phyloP scores from a whole-genome alignment of 2,329 filamentous ascomycete genomes.

The Myrmaecium sp. region DNA sequence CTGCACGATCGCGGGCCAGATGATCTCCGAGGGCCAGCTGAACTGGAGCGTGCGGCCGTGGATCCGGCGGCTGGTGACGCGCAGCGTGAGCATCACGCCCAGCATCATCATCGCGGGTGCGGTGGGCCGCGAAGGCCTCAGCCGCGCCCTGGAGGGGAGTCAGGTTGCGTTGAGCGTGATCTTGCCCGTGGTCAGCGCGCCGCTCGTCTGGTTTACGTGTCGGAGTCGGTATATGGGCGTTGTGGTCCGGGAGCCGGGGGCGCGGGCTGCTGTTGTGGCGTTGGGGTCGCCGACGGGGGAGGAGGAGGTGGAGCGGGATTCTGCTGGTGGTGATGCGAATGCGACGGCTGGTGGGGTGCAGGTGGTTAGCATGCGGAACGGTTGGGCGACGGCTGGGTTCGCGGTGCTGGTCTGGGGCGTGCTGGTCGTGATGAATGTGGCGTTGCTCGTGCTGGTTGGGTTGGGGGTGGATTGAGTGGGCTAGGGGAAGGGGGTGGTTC shows the following conservation, averaged over 20 bases:
- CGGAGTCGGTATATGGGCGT: slow-evolving; percentile 67
- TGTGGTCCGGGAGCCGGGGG: slow-evolving; percentile 12
- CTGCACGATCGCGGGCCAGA: slow-evolving; percentile 78
- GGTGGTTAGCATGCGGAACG: slow-evolving; percentile 49
- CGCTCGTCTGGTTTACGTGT: slow-evolving; percentile 73
- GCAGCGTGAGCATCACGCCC: slow-evolving; percentile 65
- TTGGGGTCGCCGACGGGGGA: slow-evolving; percentile 3
- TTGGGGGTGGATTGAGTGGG: slow-evolving; percentile 26
- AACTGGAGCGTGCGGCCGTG: slow-evolving; percentile 60
- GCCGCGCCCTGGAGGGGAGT: slow-evolving; percentile 53
- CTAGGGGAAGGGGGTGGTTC: not conserved
- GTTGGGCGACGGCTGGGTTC: slow-evolving; percentile 44
- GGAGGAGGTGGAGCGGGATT: slow-evolving; percentile 6
- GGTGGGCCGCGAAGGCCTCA: slow-evolving; percentile 54
- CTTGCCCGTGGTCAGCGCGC: slow-evolving; percentile 66
- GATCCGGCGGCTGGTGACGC: slow-evolving; percentile 61
- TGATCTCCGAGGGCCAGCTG: slow-evolving; percentile 71
- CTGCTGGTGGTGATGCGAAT: slow-evolving; percentile 1
- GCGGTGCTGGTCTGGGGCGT: slow-evolving; percentile 52
- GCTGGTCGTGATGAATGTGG: slow-evolving; percentile 65
- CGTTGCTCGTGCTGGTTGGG: slow-evolving; percentile 48
- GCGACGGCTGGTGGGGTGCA: slow-evolving; percentile 10
- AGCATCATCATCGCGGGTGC: slow-evolving; percentile 71
- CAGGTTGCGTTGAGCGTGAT: slow-evolving; percentile 69
- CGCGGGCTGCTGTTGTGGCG: slow-evolving; percentile 1